Base-by-base conservation (phyloP, 495 filamentous ascomycete species). In the Venustampulla echinocandica region DNA sequence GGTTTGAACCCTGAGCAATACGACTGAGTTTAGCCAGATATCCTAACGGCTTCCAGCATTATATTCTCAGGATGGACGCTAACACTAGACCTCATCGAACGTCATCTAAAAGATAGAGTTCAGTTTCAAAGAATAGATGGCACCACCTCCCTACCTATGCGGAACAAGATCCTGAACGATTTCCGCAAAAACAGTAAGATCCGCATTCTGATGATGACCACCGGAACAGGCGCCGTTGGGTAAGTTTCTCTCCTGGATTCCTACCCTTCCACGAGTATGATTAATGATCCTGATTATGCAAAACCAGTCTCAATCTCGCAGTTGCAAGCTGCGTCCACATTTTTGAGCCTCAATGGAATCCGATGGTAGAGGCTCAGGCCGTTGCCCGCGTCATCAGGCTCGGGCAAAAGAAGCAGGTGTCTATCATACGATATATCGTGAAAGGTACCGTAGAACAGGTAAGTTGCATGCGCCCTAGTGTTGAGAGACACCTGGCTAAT, bases 271-370 rank as follows among this genome's bases (percentile, higher is more conserved):
- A n/a, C n/a, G n/a, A n/a, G 27, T 30, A 7, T n/a, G 7, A 7
- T 30, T 7, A 30, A 30, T 30, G 27, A n/a, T n/a, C 27, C n/a
- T n/a, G 7, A n/a, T 30, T 30, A 7, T 30, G 27, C 27, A n/a
- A n/a, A 7, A 7, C 27, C 30, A 75, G 72, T 10, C 42, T 77
- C 1, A 76, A 73, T 42, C 63, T 78, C 22, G 66, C 69, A 1
- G 53, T 61, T 0, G 73, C 71, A 0, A 70, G 63, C 36, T 61
- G 56, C 14, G 65, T 79, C 2, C 63, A 68, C 49, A 61, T 77
- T 14, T 53, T 77, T 7, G 73, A 79, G 34, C 74, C 67, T 5
- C 69, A 77, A 48, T 79, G 73, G 74, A 76, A 77, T 33, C 75
- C 75, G 0, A 64, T 62, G 22, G 63, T 76, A 0, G 74, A 79